Percentiles rank a stretch among this genome's conserved stretches.
Evolutionary conservation across 2,329 filamentous ascomycete species (phyloP).

Genomic region (Fusarium luffae): DNA sequence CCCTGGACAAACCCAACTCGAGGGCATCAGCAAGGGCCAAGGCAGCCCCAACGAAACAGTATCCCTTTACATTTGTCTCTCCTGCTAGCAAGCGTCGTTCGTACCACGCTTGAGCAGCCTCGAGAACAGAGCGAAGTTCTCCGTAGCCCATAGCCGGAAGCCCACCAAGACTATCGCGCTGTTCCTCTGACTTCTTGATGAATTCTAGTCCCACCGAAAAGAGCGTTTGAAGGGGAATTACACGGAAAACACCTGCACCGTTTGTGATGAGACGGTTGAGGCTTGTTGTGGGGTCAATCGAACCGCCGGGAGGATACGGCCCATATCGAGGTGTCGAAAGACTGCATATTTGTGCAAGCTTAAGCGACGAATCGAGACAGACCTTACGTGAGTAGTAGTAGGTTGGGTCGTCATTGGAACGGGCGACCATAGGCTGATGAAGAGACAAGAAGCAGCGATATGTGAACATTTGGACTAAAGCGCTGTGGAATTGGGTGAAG

Average conservation of each 20-base stretch:
- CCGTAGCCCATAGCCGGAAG: constrained; percentile 46
- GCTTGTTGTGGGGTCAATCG: constrained; percentile 42
- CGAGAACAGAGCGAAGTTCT: constrained; percentile 50
- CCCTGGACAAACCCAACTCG: constrained; percentile 43
- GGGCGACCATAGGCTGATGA: constrained; percentile 62
- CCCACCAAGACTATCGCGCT: constrained; percentile 47
- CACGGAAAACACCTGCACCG: constrained; percentile 57
- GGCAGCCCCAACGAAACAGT: constrained; percentile 50
- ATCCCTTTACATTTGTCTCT: constrained; percentile 58
- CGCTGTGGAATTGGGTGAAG: constrained; percentile 55
- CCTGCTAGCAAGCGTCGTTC: constrained; percentile 53
- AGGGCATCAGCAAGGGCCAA: constrained; percentile 52
- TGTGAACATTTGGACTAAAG: constrained; percentile 56
- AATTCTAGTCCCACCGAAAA: constrained; percentile 60
- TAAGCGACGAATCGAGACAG: constrained; percentile 56
- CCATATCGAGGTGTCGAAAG: constrained; percentile 39
- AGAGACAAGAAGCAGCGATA: constrained; percentile 64
- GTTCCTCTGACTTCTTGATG: constrained; percentile 57
- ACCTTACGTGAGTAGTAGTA: constrained; percentile 66
- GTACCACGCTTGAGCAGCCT: constrained; percentile 47
- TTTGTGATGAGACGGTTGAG: constrained; percentile 55
- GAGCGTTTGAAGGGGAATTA: constrained; percentile 53
- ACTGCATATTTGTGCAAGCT: constrained; percentile 49
- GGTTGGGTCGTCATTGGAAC: constrained; percentile 57
- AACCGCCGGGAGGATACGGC: constrained; percentile 25